phyloP scores from a whole-genome alignment of 2,329 filamentous ascomycete genomes.

The Neonectria hederae region DNA sequence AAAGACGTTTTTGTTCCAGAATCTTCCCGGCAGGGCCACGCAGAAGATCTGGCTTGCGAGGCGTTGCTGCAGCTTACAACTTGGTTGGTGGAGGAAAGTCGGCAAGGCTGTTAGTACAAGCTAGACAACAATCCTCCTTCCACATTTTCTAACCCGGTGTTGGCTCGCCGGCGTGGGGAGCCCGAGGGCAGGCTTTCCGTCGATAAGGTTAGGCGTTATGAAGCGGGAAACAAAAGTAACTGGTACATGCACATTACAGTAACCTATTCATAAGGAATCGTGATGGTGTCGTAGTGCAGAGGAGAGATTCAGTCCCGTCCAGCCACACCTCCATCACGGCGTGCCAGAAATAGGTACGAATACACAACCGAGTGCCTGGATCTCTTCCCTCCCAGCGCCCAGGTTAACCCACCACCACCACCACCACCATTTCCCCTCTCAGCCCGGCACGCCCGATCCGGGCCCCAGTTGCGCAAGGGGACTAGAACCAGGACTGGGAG shows the following conservation, averaged over 20 bases:
- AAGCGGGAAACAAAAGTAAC: not conserved
- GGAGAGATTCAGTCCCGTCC: not conserved
- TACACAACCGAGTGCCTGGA: slow-evolving; percentile 26
- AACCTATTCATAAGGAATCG: too few species aligned
- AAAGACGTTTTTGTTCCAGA: slow-evolving; percentile 10
- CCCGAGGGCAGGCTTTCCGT: not conserved
- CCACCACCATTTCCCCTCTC: slow-evolving; percentile 17
- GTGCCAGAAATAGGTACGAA: slow-evolving; percentile 18
- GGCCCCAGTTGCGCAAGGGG: slow-evolving; percentile 7
- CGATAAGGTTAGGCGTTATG: not conserved
- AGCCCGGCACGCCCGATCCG: slow-evolving; percentile 34
- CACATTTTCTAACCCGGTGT: slow-evolving; percentile 6
- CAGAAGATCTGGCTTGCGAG: not conserved
- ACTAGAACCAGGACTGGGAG: not conserved
- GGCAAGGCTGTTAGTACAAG: too few species aligned
- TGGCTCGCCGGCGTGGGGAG: slow-evolving; percentile 8
- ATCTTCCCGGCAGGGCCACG: not conserved
- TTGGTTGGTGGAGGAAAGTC: not conserved
- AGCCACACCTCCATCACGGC: not conserved
- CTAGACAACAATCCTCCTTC: too few species aligned
- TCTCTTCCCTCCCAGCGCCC: slow-evolving; percentile 10
- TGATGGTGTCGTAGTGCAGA: not conserved
- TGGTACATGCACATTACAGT: too few species aligned
- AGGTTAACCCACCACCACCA: slow-evolving; percentile 21
- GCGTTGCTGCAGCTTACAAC: not conserved